Base-by-base conservation (phyloP, 1,284 basidiomycete genomes). In the Exobasidium rhododendri region DNA sequence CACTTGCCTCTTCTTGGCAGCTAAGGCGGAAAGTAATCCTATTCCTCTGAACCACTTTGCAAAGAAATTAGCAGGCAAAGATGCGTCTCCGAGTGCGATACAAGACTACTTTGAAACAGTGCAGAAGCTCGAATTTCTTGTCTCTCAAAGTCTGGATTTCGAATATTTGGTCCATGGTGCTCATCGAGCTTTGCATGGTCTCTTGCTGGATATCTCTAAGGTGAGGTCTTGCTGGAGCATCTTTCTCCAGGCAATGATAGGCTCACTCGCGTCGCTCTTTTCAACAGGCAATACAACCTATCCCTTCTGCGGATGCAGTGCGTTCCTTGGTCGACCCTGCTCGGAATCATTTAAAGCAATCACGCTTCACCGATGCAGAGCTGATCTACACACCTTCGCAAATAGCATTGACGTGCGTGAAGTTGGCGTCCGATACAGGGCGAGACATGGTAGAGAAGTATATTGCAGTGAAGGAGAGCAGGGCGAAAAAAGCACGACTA, bases 21-120 rank as follows among this genome's bases (percentile, higher is more conserved):
- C 92, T 20, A 99, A 99, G 83, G 96, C 96, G 13, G 94, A 92
- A 35, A 97, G 98, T 77, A 87, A 90, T 70, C 89, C 91, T 0
- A 89, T 97, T 56, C 87, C 91, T 1, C 83, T 97, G 59, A 89
- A 93, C 66, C 81, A 84, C 1, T 98, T 96, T 80, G 88, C 90
- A 0, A 61, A 59, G 0, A 70, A 69, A 26, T 62, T 80, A 5
- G 71, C 69, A 1, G 65, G 66, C 26, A 68, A 69, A 61, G 31
- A 47, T 10, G 83, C 85, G 0, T 90, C 96, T 58, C 88, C 90
- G 0, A 89, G 88, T 66, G 90, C 91, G 2, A 72, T 73, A 4
- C 66, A 75, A 31, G 77, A 76, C 46, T 82, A 85, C 2, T 85
- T 88, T 3, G 85, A 85, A 10, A 91, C 94, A 73, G 89, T 99